Base-by-base conservation (phyloP, 495 filamentous ascomycete genomes). In the Annulohypoxylon stygium region DNA sequence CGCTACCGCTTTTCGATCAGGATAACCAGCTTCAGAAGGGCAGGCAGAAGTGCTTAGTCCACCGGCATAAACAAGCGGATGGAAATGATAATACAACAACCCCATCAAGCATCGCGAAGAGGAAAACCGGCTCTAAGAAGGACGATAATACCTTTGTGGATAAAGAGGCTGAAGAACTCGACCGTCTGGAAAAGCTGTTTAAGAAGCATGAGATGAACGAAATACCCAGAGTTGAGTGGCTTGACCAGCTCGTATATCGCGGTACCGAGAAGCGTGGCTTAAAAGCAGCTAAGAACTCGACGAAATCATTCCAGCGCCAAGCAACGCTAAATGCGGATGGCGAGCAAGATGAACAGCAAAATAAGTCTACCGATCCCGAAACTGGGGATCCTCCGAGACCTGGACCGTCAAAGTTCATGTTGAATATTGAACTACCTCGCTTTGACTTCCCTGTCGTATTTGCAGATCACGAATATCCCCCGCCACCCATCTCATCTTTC, bases 181-280 rank as follows among this genome's bases (percentile, higher is more conserved):
- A 96, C 67, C 85, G 95, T 14, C 84, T 98, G 47, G 93, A 97
- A 78, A 90, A 89, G 60, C 76, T 98, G 53, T 92, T 99, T 75
- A 99, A 99, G 83, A 97, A 97, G 79, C 97, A 98, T 75, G 96
- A 99, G 78, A 96, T 98, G 90, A 93, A 93, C 23, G 95, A 98
- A 75, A 95, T 99, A 12, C 90, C 92, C 2, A 88, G 93, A 14
- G 91, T 96, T 50, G 94, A 97, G 77, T 98, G 96, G 96, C 87
- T 99, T 58, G 96, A 99, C 77, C 91, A 94, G 70, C 85, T 98
- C 67, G 93, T 97, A 6, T 98, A 97, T 77, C 91, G 94, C 43
- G 90, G 90, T 48, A 85, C 96, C 57, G 94, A 97, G 80, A 94
- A 91, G 82, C 86, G 90, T 63, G 90, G 91, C 57, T 75, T 88